Evolutionary conservation across 2,329 filamentous ascomycete genomes (phyloP).

Genomic region (Chaetomiaceae sp.): DNA sequence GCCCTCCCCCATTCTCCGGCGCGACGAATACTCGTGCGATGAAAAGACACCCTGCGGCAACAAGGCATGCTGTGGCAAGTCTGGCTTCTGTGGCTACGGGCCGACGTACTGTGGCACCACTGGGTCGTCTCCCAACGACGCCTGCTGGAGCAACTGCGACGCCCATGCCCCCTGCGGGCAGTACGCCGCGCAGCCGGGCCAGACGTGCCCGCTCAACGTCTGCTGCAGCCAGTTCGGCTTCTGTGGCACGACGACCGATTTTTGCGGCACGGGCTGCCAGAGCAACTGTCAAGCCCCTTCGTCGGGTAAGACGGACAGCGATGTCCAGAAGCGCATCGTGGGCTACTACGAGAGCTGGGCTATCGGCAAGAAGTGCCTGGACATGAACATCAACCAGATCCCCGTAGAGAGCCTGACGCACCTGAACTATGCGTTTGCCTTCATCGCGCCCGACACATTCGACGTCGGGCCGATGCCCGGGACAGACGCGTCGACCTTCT

Average conservation of each 20-base stretch:
- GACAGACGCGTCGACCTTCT: background rate
- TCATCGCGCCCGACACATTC: background rate
- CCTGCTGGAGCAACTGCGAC: conserved; percentile 11
- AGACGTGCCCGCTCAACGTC: conserved; percentile 7
- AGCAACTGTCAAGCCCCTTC: conserved; percentile 18
- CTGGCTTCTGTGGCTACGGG: too few species aligned
- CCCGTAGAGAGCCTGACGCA: background rate
- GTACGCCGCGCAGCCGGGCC: background rate
- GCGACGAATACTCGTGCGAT: too few species aligned
- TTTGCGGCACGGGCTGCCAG: conserved; percentile 24
- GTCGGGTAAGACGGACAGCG: background rate
- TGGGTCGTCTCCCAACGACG: too few species aligned
- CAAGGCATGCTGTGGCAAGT: too few species aligned
- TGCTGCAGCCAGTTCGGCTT: conserved; percentile 24
- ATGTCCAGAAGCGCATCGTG: conserved; percentile 7
- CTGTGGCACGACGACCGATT: conserved; percentile 28
- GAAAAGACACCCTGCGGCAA: too few species aligned
- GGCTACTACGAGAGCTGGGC: conserved; percentile 27
- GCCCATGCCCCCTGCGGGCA: conserved; percentile 6
- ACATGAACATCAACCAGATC: background rate
- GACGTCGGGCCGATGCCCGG: background rate
- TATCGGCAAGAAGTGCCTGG: conserved; percentile 4
- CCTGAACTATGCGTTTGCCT: background rate
- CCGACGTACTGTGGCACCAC: background rate
- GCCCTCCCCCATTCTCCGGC: too few species aligned